Percentiles rank a stretch among this genome's conserved stretches.
Conservation (phyloP, 345 rosid genomes). For the Citrus australasica region DNA sequence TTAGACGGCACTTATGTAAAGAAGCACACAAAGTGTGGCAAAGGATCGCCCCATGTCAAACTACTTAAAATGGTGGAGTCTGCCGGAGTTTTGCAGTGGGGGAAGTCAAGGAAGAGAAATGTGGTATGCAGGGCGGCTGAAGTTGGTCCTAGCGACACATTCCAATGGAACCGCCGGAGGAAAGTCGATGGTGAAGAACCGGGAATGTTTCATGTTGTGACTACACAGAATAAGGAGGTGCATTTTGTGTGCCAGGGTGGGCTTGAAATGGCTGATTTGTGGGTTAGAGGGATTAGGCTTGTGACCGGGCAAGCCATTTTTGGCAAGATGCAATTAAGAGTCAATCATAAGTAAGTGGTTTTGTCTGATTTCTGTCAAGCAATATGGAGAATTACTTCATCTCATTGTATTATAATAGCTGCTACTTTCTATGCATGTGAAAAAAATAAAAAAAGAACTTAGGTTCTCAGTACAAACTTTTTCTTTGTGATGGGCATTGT, state of each 20-base stretch:
- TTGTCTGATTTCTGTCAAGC: background rate
- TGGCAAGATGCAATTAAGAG: constrained; percentile 6
- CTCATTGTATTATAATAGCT: background rate
- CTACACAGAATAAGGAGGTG: constrained; percentile 58
- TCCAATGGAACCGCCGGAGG: constrained; percentile 50
- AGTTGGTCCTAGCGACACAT: constrained; percentile 41
- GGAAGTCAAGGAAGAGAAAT: constrained; percentile 49
- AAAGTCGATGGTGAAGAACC: constrained; percentile 35
- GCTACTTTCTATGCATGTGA: background rate
- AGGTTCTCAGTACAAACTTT: too few relatives aligned
- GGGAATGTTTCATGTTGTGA: constrained; percentile 52
- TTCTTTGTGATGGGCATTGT: too few relatives aligned
- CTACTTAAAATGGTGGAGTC: constrained; percentile 36
- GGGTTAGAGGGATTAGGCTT: constrained; percentile 63
- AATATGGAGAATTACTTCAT: background rate
- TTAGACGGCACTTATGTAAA: constrained; percentile 34
- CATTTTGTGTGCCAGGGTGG: constrained; percentile 65
- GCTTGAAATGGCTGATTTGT: constrained; percentile 46
- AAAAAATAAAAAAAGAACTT: too few relatives aligned
- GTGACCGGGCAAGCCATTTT: constrained; percentile 48
- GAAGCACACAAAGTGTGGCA: constrained; percentile 62
- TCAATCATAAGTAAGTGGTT: background rate
- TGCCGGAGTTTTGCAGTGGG: constrained; percentile 50
- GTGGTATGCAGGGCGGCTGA: constrained; percentile 50
- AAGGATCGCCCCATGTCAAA: constrained; percentile 50